phyloP scores from a whole-genome alignment of 345 rosid species.

The Euphorbia pulcherrima region DNA sequence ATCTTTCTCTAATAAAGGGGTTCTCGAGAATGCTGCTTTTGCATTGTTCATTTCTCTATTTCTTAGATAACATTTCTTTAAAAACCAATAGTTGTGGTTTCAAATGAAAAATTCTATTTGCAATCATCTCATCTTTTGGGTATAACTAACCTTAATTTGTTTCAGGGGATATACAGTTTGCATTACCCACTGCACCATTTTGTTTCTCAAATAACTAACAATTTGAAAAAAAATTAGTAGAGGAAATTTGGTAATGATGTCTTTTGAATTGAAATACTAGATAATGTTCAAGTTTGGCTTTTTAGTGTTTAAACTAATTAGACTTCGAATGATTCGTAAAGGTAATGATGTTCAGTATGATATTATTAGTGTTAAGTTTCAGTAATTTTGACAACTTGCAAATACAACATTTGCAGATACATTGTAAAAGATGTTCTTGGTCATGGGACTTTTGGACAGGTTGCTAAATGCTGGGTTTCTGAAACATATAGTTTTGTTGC shows the following conservation, averaged over 20 bases:
- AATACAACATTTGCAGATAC: constrained; percentile 51
- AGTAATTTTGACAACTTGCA: background rate
- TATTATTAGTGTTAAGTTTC: background rate
- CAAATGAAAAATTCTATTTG: no score
- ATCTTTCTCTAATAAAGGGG: no score
- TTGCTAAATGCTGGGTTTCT: constrained; percentile 93
- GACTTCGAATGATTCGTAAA: background rate
- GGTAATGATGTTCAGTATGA: background rate
- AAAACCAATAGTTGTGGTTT: background rate
- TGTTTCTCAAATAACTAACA: background rate
- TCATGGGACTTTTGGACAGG: constrained; percentile 99
- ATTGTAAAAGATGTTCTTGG: constrained; percentile 98
- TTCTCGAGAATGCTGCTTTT: no score
- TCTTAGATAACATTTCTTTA: no score
- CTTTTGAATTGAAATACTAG: background rate
- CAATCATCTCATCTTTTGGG: background rate
- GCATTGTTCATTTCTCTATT: no score
- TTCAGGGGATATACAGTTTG: background rate
- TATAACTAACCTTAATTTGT: background rate
- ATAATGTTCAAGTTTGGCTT: background rate
- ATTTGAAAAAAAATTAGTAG: no score
- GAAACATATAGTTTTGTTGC: constrained; percentile 72
- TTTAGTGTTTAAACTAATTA: background rate
- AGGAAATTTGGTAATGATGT: background rate
- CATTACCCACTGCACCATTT: background rate